A percentile compares a stretch with the other conserved stretches of the same genome.
phyloP scores from a whole-genome alignment of 108 stramenopile genomes.

The Cyclostephanos tholiformis region DNA sequence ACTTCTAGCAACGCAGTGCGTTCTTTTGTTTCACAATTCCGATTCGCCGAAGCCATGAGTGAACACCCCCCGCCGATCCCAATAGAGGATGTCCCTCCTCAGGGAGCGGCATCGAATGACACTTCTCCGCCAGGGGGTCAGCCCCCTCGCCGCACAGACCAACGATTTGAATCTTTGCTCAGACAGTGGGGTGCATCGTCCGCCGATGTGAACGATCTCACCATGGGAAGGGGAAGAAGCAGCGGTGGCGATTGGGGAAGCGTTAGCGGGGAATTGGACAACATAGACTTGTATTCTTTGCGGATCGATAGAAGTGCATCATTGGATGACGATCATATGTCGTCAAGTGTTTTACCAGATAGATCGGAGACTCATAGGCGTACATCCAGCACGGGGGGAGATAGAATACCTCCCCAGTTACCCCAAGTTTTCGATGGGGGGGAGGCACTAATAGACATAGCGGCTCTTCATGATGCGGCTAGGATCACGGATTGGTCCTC shows the following conservation, averaged over 20 bases:
- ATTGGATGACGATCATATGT: not conserved
- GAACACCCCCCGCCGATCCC: not conserved
- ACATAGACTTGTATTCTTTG: slow-evolving; percentile 2
- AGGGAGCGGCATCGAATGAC: not conserved
- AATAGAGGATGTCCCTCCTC: not conserved
- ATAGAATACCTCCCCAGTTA: not conserved
- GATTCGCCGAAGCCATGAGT: not conserved
- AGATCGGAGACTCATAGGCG: slow-evolving; percentile 13
- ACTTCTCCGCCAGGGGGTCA: not conserved
- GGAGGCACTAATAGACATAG: slow-evolving; percentile 7
- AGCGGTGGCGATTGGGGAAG: not conserved
- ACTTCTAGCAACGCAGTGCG: not conserved
- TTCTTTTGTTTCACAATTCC: not conserved
- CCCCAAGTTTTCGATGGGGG: not conserved
- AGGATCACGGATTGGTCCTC: slow-evolving; percentile 67
- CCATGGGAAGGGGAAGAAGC: slow-evolving; percentile 3
- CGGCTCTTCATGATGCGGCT: slow-evolving; percentile 76
- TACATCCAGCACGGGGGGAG: slow-evolving; percentile 23
- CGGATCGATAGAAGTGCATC: slow-evolving; percentile 19
- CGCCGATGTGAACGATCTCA: not conserved
- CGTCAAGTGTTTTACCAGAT: not conserved
- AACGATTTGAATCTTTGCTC: slow-evolving; percentile 2
- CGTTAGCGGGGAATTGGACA: not conserved
- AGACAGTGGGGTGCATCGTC: slow-evolving; percentile 15
- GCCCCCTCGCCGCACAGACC: not conserved